These are phyloP conservation scores for Agrostemma githago DNA, from an alignment of 148 eudicot species.

Conservation along the genomic window DNA sequence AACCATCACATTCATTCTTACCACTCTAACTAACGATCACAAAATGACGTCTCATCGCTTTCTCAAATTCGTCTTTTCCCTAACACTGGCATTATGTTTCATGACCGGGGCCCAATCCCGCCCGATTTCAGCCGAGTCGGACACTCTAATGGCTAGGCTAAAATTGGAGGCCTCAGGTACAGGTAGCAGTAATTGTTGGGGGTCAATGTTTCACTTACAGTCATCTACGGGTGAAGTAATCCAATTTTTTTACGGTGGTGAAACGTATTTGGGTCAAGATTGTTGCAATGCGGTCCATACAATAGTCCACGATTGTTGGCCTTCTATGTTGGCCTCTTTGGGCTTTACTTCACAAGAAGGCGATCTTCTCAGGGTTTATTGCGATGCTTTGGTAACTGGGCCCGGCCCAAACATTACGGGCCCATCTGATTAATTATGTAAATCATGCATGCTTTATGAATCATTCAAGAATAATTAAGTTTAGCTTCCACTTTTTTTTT, in stretches of 20 bases:
- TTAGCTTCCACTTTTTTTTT: too few species aligned
- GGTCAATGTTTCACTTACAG: slow-evolving; percentile 41
- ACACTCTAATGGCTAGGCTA: slow-evolving; percentile 8
- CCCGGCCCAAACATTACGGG: slow-evolving; percentile 19
- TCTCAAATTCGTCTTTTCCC: neutral
- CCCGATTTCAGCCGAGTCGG: neutral
- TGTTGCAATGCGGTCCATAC: slow-evolving; percentile 48
- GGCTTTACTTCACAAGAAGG: slow-evolving; percentile 50
- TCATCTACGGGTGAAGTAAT: slow-evolving; percentile 51
- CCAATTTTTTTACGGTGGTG: slow-evolving; percentile 55
- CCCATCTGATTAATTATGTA: slow-evolving; percentile 12
- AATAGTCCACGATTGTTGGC: slow-evolving; percentile 55
- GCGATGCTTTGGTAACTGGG: slow-evolving; percentile 30
- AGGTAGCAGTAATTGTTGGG: slow-evolving; percentile 41
- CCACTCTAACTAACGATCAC: neutral
- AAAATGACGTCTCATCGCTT: slow-evolving; percentile 11
- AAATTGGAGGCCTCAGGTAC: slow-evolving; percentile 23
- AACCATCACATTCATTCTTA: neutral
- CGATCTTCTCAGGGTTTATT: slow-evolving; percentile 47
- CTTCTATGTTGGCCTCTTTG: slow-evolving; percentile 41
- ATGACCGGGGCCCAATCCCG: slow-evolving; percentile 2
- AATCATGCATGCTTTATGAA: too few species aligned
- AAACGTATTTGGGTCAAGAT: slow-evolving; percentile 38
- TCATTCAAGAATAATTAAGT: too few species aligned
- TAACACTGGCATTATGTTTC: neutral